Conservation (phyloP, 257 asterid genomes). For the Avicennia marina region DNA sequence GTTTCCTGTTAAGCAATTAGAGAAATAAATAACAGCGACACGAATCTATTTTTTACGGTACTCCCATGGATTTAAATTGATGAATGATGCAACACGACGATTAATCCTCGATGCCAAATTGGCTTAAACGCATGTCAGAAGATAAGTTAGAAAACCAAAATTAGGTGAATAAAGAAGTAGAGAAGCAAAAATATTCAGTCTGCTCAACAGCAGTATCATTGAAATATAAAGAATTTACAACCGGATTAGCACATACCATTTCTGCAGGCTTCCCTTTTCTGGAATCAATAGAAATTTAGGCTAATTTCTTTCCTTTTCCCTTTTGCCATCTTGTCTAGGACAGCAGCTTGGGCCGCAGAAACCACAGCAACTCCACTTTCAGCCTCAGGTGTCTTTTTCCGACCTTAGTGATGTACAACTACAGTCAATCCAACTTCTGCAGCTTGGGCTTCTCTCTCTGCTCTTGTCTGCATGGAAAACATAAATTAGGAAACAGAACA, state of each 20-base stretch:
- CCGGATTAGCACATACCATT: conserved; percentile 67
- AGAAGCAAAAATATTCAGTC: no score
- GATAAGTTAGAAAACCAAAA: no score
- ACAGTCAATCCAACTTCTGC: conserved; percentile 98
- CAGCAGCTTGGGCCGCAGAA: conserved; percentile 87
- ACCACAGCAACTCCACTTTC: conserved; percentile 87
- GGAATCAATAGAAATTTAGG: conserved; percentile 76
- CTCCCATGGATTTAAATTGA: no score
- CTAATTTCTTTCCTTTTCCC: conserved; percentile 69
- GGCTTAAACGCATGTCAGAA: no score
- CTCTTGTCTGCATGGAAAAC: conserved; percentile 57
- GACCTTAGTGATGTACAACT: conserved; percentile 89
- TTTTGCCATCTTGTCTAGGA: conserved; percentile 54
- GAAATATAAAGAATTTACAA: neutral
- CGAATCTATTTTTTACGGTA: no score
- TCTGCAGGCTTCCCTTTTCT: conserved; percentile 80
- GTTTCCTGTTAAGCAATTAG: no score
- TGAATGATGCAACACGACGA: no score
- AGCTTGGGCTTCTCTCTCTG: conserved; percentile 67
- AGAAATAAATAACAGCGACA: no score
- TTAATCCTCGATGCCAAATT: no score
- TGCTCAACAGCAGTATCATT: no score
- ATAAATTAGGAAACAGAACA: conserved; percentile 9
- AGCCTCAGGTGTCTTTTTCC: conserved; percentile 84
- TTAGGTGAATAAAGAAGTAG: no score